Evolutionary conservation across 163 green algal species (phyloP).

Genomic region (Chlorella variabilis): DNA sequence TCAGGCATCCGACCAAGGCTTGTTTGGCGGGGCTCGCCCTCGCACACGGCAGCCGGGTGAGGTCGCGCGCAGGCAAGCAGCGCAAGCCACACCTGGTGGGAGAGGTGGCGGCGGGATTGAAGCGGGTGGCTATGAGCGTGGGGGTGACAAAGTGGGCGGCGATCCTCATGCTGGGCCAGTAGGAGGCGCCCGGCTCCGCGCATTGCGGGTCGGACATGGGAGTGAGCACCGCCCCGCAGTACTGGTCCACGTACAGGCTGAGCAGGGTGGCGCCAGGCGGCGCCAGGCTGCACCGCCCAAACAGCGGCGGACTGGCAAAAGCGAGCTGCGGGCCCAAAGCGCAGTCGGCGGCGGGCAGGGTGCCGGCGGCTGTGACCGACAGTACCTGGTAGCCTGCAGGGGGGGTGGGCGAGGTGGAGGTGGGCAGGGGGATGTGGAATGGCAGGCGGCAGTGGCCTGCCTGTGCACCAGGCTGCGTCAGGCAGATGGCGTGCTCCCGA

Average conservation of each 20-base stretch:
- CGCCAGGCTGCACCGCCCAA: background rate
- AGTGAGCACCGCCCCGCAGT: background rate
- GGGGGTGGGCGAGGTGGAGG: no score
- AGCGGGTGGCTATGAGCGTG: background rate
- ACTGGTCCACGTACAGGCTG: background rate
- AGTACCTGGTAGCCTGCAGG: constrained; percentile 8
- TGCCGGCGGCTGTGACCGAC: background rate
- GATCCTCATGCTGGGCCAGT: background rate
- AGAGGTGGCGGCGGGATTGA: background rate
- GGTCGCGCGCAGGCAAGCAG: no score
- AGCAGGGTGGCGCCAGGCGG: background rate
- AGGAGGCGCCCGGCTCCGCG: background rate
- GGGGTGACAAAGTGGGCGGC: background rate
- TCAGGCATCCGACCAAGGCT: no score
- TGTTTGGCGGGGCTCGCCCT: no score
- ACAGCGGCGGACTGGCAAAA: background rate
- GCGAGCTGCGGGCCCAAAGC: background rate
- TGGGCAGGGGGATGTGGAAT: background rate
- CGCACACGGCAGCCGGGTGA: no score
- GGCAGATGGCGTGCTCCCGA: no score
- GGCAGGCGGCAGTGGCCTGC: no score
- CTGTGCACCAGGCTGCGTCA: no score
- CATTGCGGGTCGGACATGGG: background rate
- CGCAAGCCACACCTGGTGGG: no score
- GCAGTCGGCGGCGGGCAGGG: background rate